These are phyloP conservation scores for Strigomonas galati DNA, from an alignment of 208 protist genomes.

Conservation along the genomic window DNA sequence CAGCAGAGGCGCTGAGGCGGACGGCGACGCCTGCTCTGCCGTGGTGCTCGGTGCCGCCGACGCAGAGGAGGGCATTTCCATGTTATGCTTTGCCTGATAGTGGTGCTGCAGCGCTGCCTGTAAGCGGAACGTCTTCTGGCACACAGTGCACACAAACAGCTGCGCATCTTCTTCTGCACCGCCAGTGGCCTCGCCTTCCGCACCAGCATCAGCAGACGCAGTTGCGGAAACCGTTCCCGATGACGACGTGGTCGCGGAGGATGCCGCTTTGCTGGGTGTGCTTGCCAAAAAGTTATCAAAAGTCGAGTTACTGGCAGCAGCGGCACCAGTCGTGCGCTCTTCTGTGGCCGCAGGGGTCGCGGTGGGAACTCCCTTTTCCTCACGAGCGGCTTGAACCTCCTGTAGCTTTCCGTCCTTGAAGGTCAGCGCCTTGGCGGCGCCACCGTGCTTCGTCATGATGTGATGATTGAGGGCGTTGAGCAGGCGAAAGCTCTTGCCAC, in stretches of 20 bases:
- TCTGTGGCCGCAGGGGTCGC: constrained; percentile 9
- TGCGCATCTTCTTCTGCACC: constrained; percentile 32
- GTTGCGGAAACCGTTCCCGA: no score
- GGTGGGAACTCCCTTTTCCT: constrained; percentile 16
- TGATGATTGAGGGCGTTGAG: constrained; percentile 87
- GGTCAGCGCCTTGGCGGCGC: constrained; percentile 61
- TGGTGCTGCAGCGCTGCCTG: constrained; percentile 88
- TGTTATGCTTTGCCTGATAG: constrained; percentile 89
- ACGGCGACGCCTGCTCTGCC: background rate
- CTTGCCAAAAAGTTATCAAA: constrained; percentile 22
- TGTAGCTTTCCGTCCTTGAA: constrained; percentile 51
- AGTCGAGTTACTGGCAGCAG: constrained; percentile 2
- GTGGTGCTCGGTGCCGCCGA: background rate
- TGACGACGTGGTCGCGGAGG: no score
- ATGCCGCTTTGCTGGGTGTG: constrained; percentile 24
- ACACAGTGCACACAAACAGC: constrained; percentile 83
- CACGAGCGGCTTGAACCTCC: constrained; percentile 26
- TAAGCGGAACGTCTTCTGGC: constrained; percentile 85
- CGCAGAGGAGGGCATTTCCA: constrained; percentile 53
- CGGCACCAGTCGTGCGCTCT: background rate
- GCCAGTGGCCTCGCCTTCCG: constrained; percentile 10
- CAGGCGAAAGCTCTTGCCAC: constrained; percentile 82
- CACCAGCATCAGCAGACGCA: background rate
- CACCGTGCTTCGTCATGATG: constrained; percentile 83
- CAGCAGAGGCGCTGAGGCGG: background rate